Evolutionary conservation across 768 basidiomycete species (phyloP), one percentile per base, ranked within the genome.

Genomic region (Suillus variegatus): DNA sequence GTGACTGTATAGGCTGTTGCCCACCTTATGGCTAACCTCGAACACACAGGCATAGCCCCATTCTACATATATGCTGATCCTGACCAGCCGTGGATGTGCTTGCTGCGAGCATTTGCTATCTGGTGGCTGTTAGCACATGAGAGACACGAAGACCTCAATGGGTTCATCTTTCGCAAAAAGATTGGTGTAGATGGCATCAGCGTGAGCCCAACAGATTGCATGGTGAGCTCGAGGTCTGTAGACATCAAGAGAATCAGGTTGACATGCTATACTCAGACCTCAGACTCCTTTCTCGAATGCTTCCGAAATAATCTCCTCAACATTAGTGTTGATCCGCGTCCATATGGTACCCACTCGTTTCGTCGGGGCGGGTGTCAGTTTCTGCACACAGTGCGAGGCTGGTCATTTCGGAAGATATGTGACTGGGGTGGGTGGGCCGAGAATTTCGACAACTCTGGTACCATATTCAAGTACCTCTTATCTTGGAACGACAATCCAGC

Each of bases 341-440:
- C 64, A 22, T 65, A 65, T 32, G 64, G 58, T 18, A 65, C 64
- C 20, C 64, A 65, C 56, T 82, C 80, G 0, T 81, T 84, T 70
- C 73, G 75, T 7, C 74, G 76, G 28, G 79, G 80, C 10, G 81
- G 81, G 0, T 80, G 79, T 63, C 81, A 83, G 63, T 82, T 75
- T 54, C 70, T 82, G 25, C 65, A 73, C 7, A 65, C 65, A 1
- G 64, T 70, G 9, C 67, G 69, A 2, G 72, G 76, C 1, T 83
- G 82, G 81, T 67, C 71, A 0, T 66, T 83, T 4, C 65, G 75
- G 0, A 67, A 71, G 10, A 79, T 84, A 20, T 84, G 82, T 58
- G 75, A 78, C 22, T 83, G 82, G 81, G 82, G 79, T 55, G 83
- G 81, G 6, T 84, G 82, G 82, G 57, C 57, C 44, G 76, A 70